These are phyloP conservation scores for Tephrocybe sp. DNA, from an alignment of 768 basidiomycete species.

Conservation along the genomic window DNA sequence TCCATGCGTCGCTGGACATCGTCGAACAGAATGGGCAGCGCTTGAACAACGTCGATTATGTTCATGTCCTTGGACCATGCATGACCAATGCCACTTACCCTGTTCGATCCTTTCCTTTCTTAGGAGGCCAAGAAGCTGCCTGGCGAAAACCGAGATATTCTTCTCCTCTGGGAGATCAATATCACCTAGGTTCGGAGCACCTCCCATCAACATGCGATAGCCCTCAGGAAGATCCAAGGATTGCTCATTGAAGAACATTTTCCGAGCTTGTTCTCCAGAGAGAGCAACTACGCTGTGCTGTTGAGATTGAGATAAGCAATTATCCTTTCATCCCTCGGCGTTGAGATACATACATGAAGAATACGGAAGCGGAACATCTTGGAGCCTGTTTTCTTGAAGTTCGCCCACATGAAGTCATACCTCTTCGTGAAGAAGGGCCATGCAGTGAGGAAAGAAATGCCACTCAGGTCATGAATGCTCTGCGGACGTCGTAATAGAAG, in stretches of 20 bases:
- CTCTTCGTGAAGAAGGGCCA: conserved; percentile 31
- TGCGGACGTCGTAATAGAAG: not conserved
- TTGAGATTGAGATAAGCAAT: not conserved
- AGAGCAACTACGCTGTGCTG: conserved; percentile 25
- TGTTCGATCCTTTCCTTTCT: conserved; percentile 14
- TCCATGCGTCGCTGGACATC: conserved; percentile 21
- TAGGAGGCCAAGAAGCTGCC: conserved; percentile 11
- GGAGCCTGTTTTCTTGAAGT: conserved; percentile 21
- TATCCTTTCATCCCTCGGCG: too few relatives aligned
- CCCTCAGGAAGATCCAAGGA: conserved; percentile 28
- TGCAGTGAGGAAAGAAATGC: conserved; percentile 24
- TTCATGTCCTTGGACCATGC: not conserved
- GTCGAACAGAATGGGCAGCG: conserved; percentile 21
- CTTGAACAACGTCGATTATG: conserved; percentile 1
- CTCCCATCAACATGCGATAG: conserved; percentile 32
- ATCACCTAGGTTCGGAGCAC: conserved; percentile 23
- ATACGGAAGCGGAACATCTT: conserved; percentile 28
- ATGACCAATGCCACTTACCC: not conserved
- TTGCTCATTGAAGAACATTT: conserved; percentile 28
- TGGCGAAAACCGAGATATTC: conserved; percentile 20
- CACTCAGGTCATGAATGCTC: conserved; percentile 20
- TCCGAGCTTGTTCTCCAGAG: conserved; percentile 28
- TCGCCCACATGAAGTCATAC: conserved; percentile 26
- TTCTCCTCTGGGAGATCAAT: conserved; percentile 19
- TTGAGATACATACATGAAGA: conserved; percentile 20